Evolutionary conservation across 2,329 filamentous ascomycete species (phyloP).

Genomic region (Botrytis galanthina): DNA sequence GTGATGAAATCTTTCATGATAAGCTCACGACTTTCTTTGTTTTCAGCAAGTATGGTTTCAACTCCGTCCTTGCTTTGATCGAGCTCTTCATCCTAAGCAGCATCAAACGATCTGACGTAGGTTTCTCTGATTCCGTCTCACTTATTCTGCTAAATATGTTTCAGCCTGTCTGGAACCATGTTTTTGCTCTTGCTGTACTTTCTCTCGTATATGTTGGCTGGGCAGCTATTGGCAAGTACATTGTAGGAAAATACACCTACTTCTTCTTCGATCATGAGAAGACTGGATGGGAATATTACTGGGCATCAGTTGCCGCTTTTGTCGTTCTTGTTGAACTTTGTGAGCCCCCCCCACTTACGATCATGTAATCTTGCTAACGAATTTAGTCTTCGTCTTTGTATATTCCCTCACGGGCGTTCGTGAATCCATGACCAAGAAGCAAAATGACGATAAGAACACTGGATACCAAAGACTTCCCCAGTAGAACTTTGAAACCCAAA

Average conservation of each 20-base stretch:
- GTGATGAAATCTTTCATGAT: constrained; percentile 28
- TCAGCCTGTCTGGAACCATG: constrained; percentile 32
- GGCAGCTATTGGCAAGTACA: constrained; percentile 34
- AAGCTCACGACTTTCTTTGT: constrained; percentile 33
- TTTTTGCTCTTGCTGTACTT: constrained; percentile 30
- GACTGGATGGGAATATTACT: constrained; percentile 33
- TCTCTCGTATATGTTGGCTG: constrained; percentile 35
- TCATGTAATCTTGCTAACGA: constrained; percentile 4
- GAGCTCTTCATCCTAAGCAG: constrained; percentile 39
- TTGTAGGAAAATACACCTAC: constrained; percentile 34
- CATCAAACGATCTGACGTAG: constrained; percentile 36
- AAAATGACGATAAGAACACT: constrained; percentile 25
- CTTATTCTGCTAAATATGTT: constrained; percentile 21
- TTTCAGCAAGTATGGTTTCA: constrained; percentile 33
- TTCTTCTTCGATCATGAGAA: constrained; percentile 37
- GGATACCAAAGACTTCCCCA: constrained; percentile 31
- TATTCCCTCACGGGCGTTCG: constrained; percentile 30
- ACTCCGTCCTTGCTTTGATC: constrained; percentile 35
- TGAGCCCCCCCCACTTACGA: constrained; percentile 23
- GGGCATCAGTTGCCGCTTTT: constrained; percentile 28
- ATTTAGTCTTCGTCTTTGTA: constrained; percentile 28
- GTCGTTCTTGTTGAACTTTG: constrained; percentile 28
- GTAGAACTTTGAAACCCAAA: constrained; percentile 10
- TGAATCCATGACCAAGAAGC: constrained; percentile 27
- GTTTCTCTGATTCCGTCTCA: constrained; percentile 16